These are phyloP conservation scores for Jatropha curcas DNA, from an alignment of 345 rosid species.

Conservation along the genomic window DNA sequence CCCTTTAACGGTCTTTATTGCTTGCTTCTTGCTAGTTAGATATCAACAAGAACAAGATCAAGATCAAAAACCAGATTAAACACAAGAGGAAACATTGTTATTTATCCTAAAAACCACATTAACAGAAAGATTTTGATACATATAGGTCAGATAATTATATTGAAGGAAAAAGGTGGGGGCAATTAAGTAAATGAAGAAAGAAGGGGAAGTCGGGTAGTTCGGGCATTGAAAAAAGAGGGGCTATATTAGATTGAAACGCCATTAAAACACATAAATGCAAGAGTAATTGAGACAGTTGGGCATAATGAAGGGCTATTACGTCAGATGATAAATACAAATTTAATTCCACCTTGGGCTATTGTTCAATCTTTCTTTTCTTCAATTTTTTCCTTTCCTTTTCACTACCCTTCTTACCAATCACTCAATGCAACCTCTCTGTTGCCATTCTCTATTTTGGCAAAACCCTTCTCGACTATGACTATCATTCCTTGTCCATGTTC, in stretches of 20 bases:
- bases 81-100: background rate
- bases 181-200: conserved; percentile 34
- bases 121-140: background rate
- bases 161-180: conserved; percentile 24
- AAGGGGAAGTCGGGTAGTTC: conserved; percentile 56
- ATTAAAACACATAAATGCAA: conserved; percentile 92
- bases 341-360: conserved; percentile 48
- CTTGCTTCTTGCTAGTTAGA: background rate
- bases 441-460: conserved; percentile 50
- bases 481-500: conserved; percentile 43
- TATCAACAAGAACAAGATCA: background rate
- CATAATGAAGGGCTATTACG: conserved; percentile 73
- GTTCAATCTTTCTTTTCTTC: conserved; percentile 13
- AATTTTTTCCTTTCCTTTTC: conserved; percentile 20
- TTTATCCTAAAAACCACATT: background rate
- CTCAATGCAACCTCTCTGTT: conserved; percentile 61
- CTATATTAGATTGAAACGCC: conserved; percentile 58
- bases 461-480: conserved; percentile 32
- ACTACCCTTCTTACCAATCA: conserved; percentile 42
- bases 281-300: conserved; percentile 95
- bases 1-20: background rate
- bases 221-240: conserved; percentile 54
- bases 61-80: background rate
- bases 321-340: conserved; percentile 87
- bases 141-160: background rate